Percentiles rank a stretch among this genome's conserved stretches.
Conservation (phyloP, 2,329 filamentous ascomycete species). For the Sporothrix globosa region DNA sequence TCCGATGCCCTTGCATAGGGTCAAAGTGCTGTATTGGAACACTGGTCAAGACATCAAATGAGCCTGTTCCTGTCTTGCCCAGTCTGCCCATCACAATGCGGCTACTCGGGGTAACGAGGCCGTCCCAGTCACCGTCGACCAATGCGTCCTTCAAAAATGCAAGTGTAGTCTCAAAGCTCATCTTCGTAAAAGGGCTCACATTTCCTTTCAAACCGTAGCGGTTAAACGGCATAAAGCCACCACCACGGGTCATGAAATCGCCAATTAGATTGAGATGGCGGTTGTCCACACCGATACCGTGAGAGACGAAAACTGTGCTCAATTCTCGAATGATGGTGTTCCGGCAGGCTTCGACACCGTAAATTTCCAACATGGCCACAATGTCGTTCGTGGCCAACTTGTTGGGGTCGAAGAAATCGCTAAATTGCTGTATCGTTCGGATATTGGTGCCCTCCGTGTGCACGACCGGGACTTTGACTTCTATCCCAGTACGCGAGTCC, state of each 20-base stretch:
- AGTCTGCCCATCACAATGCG: slow-evolving; percentile 85
- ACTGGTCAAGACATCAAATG: slow-evolving; percentile 80
- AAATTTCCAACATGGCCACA: slow-evolving; percentile 77
- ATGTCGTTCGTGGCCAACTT: slow-evolving; percentile 91
- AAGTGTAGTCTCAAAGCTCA: slow-evolving; percentile 98
- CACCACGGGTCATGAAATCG: slow-evolving; percentile 95
- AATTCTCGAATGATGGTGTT: slow-evolving; percentile 86
- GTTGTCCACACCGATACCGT: slow-evolving; percentile 90
- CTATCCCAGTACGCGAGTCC: slow-evolving; percentile 53
- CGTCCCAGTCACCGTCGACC: slow-evolving; percentile 86
- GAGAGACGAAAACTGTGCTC: slow-evolving; percentile 79
- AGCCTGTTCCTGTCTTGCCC: slow-evolving; percentile 83
- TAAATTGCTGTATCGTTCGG: slow-evolving; percentile 84
- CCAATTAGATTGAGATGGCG: slow-evolving; percentile 94
- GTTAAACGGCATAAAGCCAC: slow-evolving; percentile 88
- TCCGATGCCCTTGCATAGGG: slow-evolving; percentile 33
- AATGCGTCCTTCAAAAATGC: slow-evolving; percentile 92
- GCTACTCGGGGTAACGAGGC: slow-evolving; percentile 80
- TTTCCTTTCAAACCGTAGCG: slow-evolving; percentile 84
- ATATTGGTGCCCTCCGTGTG: slow-evolving; percentile 87
- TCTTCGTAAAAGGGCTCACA: slow-evolving; percentile 93
- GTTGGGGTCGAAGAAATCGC: slow-evolving; percentile 83
- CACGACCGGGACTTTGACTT: slow-evolving; percentile 60
- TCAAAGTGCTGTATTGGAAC: slow-evolving; percentile 58
- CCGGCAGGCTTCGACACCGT: slow-evolving; percentile 92